These are phyloP conservation scores for Hygrocybe coccinea DNA, from an alignment of 768 basidiomycete species.

Conservation along the genomic window DNA sequence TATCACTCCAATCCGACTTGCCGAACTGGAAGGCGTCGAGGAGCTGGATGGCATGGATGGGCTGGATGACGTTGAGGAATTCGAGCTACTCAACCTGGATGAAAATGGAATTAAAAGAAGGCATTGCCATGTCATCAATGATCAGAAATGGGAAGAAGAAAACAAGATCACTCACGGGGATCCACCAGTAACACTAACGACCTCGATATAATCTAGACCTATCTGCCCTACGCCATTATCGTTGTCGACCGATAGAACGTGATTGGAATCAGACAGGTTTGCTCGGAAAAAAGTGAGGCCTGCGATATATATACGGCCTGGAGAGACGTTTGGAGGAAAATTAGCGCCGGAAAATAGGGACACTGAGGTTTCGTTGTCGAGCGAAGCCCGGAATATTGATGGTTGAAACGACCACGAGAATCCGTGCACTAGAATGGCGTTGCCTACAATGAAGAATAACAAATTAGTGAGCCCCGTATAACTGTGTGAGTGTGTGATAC, in stretches of 20 bases:
- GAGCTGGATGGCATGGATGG: not conserved
- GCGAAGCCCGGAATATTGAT: not conserved
- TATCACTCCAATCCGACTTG: not conserved
- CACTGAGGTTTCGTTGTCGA: not conserved
- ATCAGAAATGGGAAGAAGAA: too few species aligned
- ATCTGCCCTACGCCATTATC: not conserved
- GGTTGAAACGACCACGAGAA: not conserved
- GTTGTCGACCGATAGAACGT: not conserved
- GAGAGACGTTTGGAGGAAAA: not conserved
- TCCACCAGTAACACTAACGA: not conserved
- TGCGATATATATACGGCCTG: not conserved
- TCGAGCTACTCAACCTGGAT: not conserved
- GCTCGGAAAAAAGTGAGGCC: not conserved
- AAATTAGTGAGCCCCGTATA: not conserved
- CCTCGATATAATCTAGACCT: slow-evolving; percentile 1
- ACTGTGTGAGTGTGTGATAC: too few species aligned
- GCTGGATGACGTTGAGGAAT: too few species aligned
- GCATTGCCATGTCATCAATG: too few species aligned
- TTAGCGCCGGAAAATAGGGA: not conserved
- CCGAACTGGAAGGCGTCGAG: not conserved
- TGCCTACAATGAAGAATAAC: not conserved
- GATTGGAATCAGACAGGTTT: not conserved
- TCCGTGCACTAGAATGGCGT: not conserved
- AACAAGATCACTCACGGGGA: not conserved
- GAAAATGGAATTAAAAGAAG: not conserved